Evolutionary conservation across 2,329 filamentous ascomycete species (phyloP), one percentile per base, ranked within the genome.

Genomic region (Sphaceloma murrayae): DNA sequence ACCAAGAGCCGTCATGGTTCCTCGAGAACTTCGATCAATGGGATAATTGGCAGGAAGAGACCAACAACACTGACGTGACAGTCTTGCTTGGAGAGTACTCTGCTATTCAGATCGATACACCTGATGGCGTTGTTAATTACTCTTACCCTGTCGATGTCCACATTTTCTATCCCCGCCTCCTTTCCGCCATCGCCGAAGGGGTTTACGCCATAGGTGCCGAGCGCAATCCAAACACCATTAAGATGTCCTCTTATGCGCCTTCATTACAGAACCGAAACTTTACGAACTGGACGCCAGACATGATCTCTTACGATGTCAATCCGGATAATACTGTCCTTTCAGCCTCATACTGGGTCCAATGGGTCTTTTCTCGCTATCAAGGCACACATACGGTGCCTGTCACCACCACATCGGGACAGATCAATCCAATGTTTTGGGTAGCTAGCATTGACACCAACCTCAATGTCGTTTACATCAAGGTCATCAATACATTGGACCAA

Each of bases 21-120:
- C 56, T 66, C n/a, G 46, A 58, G 16, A 56, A 62, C 32, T 67
- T 67, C 49, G 51, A 63, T 51, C 58, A 59, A 43, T 68, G 63
- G 49, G 65, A 68, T 53, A 65, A 67, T 47, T 57, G 60, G 52
- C 53, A 54, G 17, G 29, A 45, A 18, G 29, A 38, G 2, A 54
- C 51, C 19, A 51, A 52, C 47, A 53, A 52, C 39, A 49, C 46
- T 18, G 48, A 46, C 14, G 51, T 53, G 13, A 50, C 48, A 8
- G 47, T 55, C 10, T 44, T 55, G n/a, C 39, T 54, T 33, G 53
- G 53, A 17, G 53, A 55, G 31, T 55, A 52, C 50, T 49, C 46
- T 32, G 53, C 55, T n/a, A 58, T 56, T 43, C 54, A 56, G 32
- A 48, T 57, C 45, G 57, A 59, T 47, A 51, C 55, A 38, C 49